Evolutionary conservation across 2,329 filamentous ascomycete species (phyloP).

Genomic region (Cladophialophora carrionii): DNA sequence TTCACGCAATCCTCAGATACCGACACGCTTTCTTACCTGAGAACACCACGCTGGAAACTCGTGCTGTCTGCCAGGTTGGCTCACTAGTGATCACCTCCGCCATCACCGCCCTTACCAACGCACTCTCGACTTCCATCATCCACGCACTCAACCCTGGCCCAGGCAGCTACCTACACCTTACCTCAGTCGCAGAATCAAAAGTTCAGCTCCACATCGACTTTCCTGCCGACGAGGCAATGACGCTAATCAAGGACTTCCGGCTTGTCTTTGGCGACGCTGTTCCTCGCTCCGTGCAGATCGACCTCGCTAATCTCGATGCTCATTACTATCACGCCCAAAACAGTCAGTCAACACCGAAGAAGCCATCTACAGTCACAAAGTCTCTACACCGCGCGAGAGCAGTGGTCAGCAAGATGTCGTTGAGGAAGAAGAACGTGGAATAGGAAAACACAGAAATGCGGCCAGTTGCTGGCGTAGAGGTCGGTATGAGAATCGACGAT

Average conservation of each 20-base stretch:
- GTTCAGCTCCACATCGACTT: not conserved
- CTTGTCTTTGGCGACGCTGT: constrained; percentile 14
- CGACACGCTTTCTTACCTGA: constrained; percentile 25
- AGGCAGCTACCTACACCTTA: constrained; percentile 9
- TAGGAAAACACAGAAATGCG: constrained; percentile 1
- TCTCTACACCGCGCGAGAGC: constrained; percentile 1
- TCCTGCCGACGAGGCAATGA: constrained; percentile 18
- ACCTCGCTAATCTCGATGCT: constrained; percentile 21
- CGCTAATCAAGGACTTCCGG: constrained; percentile 22
- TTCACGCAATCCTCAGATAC: constrained; percentile 24
- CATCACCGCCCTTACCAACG: constrained; percentile 3
- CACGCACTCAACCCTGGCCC: constrained; percentile 22
- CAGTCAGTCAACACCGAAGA: not conserved
- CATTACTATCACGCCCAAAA: constrained; percentile 12
- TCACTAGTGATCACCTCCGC: constrained; percentile 2
- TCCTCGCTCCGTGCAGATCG: constrained; percentile 4
- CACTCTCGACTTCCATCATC: constrained; percentile 14
- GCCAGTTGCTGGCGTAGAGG: not conserved
- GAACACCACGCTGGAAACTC: constrained; percentile 20
- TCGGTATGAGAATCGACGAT: not conserved
- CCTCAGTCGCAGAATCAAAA: constrained; percentile 4
- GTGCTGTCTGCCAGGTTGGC: constrained; percentile 13
- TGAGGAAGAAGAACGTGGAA: constrained; percentile 8
- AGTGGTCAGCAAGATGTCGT: constrained; percentile 2
- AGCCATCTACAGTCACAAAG: not conserved